Conservation (phyloP, 208 protist species). For the Acanthamoeba sp. region DNA sequence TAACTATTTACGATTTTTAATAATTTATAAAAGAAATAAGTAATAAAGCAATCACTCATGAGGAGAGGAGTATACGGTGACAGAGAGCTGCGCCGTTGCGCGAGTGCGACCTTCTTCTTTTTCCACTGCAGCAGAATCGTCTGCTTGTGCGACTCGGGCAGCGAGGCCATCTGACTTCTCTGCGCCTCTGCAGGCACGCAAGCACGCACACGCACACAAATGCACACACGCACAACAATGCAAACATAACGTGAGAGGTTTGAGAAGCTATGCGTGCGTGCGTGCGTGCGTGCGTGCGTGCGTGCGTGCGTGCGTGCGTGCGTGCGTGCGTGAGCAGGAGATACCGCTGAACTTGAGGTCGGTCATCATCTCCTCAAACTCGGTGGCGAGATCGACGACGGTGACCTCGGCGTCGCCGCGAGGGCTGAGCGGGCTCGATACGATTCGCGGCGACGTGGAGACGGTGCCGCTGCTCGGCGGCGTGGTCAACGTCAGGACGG, state of each 20-base stretch:
- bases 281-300: too few species aligned
- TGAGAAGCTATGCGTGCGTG: too few species aligned
- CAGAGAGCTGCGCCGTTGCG: background rate
- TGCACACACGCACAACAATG: background rate
- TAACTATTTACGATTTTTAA: too few species aligned
- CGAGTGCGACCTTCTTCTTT: background rate
- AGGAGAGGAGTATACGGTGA: background rate
- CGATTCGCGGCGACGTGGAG: background rate
- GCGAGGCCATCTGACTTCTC: background rate
- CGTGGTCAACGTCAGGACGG: background rate
- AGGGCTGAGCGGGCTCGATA: background rate
- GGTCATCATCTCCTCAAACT: conserved; percentile 20
- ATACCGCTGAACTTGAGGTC: conserved; percentile 26
- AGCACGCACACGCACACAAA: background rate
- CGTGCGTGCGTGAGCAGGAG: background rate
- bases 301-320: too few species aligned
- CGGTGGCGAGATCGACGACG: background rate
- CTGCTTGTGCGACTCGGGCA: conserved; percentile 12
- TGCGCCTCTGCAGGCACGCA: background rate
- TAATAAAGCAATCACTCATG: too few species aligned
- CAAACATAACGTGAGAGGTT: too few species aligned
- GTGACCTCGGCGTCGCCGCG: background rate
- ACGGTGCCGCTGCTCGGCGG: too few species aligned
- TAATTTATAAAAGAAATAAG: too few species aligned
- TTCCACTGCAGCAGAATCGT: conserved; percentile 29